Percentiles rank a stretch among this genome's conserved stretches.
These are phyloP conservation scores for Sphaerobolus stellatus DNA, from an alignment of 1,284 basidiomycete genomes.

Conservation along the genomic window DNA sequence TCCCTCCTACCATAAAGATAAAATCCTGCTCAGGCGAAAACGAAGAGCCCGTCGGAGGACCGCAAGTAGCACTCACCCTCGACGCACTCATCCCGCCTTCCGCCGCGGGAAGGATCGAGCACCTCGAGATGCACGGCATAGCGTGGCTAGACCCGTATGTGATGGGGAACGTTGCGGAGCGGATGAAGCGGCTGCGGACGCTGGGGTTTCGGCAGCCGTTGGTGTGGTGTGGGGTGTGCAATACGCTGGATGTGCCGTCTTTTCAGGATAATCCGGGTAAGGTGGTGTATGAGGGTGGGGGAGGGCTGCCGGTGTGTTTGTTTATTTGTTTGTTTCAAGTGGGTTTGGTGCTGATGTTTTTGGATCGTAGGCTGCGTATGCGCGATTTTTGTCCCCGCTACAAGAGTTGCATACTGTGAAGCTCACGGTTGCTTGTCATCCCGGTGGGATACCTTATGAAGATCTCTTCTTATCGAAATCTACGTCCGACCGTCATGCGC, in stretches of 20 bases:
- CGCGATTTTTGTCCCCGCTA: conserved; percentile 16
- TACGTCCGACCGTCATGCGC: background rate
- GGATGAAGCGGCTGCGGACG: conserved; percentile 16
- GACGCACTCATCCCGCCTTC: background rate
- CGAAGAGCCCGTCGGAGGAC: conserved; percentile 2
- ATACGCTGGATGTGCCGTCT: conserved; percentile 17
- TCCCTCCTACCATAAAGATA: conserved; percentile 3
- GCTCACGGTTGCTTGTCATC: conserved; percentile 17
- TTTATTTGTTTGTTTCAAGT: background rate
- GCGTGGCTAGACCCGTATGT: conserved; percentile 8
- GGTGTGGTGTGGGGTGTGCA: conserved; percentile 26
- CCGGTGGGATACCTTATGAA: background rate
- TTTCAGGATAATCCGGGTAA: conserved; percentile 17
- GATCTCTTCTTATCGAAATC: background rate
- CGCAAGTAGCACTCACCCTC: conserved; percentile 3
- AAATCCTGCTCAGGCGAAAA: background rate
- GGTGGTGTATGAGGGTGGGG: conserved; percentile 22
- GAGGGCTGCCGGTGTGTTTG: conserved; percentile 24
- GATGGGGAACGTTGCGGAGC: conserved; percentile 12
- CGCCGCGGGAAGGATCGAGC: conserved; percentile 1
- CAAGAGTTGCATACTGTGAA: conserved; percentile 20
- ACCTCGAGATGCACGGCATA: conserved; percentile 6
- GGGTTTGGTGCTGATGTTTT: background rate
- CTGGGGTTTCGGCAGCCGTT: conserved; percentile 16
- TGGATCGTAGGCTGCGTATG: conserved; percentile 21